These are phyloP conservation scores for Polymyxa betae DNA, from an alignment of 208 protist genomes.

Conservation along the genomic window DNA sequence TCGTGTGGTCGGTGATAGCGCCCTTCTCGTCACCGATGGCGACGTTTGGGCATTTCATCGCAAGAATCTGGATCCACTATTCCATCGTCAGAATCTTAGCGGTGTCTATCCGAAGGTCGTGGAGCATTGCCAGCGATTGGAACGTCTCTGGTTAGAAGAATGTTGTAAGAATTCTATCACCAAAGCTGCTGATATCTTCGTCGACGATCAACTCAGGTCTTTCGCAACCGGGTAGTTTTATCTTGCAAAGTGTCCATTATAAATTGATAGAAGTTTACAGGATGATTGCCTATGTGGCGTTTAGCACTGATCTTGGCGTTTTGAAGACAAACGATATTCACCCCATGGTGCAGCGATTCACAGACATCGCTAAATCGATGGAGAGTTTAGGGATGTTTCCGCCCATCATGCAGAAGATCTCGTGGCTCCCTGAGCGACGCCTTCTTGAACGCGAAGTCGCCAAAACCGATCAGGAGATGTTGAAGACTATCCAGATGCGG, in stretches of 20 bases:
- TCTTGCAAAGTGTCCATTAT: neutral
- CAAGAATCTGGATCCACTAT: slow-evolving; percentile 20
- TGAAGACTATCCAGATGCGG: neutral
- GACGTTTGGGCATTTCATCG: slow-evolving; percentile 20
- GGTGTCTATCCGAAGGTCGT: slow-evolving; percentile 6
- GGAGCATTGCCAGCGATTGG: neutral
- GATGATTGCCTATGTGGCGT: neutral
- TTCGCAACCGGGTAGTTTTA: neutral
- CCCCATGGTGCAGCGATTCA: slow-evolving; percentile 23
- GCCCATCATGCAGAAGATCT: slow-evolving; percentile 40
- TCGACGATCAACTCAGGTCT: neutral
- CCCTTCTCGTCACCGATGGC: slow-evolving; percentile 8
- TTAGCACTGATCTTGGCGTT: slow-evolving; percentile 1
- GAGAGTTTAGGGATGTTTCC: neutral
- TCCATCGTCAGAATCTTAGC: neutral
- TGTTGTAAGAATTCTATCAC: neutral
- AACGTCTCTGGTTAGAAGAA: neutral
- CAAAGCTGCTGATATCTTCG: neutral
- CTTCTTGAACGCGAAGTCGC: neutral
- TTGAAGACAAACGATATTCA: neutral
- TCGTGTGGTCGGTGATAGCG: neutral
- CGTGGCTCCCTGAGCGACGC: neutral
- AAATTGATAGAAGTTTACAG: neutral
- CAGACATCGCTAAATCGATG: slow-evolving; percentile 6
- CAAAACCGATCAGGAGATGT: slow-evolving; percentile 9